Percentiles rank a stretch among this genome's conserved stretches.
These are phyloP conservation scores for Lathyrus sativus DNA, from an alignment of 306 rosid genomes.

Conservation along the genomic window DNA sequence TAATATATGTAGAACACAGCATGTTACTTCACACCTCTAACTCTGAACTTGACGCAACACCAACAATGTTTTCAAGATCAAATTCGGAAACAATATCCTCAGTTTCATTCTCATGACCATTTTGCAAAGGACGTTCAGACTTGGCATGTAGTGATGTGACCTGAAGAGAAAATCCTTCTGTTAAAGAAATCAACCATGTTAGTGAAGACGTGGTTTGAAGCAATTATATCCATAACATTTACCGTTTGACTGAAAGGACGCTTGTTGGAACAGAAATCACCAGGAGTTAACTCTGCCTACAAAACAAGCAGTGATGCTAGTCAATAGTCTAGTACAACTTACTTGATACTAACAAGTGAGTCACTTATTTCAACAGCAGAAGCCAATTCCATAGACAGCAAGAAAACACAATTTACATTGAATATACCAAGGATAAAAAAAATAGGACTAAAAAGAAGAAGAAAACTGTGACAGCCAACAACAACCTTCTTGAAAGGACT, in stretches of 20 bases:
- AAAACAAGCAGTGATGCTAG: conserved; percentile 29
- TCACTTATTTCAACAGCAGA: conserved; percentile 17
- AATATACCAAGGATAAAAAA: not conserved
- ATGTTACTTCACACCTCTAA: conserved; percentile 66
- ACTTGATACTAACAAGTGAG: conserved; percentile 12
- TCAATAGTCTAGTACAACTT: conserved; percentile 36
- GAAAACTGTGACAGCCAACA: conserved; percentile 12
- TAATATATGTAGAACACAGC: conserved; percentile 29
- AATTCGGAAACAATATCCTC: conserved; percentile 70
- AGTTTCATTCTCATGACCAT: conserved; percentile 56
- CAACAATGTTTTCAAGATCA: conserved; percentile 84
- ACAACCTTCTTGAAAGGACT: conserved; percentile 78
- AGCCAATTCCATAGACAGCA: conserved; percentile 23
- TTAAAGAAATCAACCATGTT: conserved; percentile 36
- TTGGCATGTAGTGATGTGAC: conserved; percentile 47
- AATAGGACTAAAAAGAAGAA: not conserved
- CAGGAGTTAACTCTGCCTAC: conserved; percentile 88
- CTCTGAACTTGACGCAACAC: conserved; percentile 75
- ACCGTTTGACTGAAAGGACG: conserved; percentile 72
- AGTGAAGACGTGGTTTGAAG: conserved; percentile 23
- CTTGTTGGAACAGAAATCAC: conserved; percentile 73
- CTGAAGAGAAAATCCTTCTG: conserved; percentile 54
- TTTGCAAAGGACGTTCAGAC: conserved; percentile 56
- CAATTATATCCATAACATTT: conserved; percentile 5
- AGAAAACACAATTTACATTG: conserved; percentile 18